phyloP scores from a whole-genome alignment of 345 rosid genomes.

The Tarenaya hassleriana region DNA sequence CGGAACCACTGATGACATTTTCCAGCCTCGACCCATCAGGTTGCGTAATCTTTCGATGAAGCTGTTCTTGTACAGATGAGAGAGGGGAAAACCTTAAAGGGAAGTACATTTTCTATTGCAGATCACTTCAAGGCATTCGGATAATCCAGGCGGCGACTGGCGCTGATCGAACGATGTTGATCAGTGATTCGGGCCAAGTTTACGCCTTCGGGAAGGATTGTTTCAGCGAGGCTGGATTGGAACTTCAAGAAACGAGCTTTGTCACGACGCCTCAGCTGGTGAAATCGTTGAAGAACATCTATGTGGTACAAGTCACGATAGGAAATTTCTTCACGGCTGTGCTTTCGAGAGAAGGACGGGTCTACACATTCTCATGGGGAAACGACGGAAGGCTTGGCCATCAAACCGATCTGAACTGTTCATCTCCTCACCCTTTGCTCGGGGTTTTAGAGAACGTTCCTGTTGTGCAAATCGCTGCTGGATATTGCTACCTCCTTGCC shows the following conservation, averaged over 20 bases:
- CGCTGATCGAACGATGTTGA: slow-evolving; percentile 84
- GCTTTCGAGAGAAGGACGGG: slow-evolving; percentile 87
- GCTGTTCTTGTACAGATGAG: slow-evolving; percentile 21
- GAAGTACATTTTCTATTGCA: slow-evolving; percentile 60
- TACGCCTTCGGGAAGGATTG: slow-evolving; percentile 82
- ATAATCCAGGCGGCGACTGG: slow-evolving; percentile 91
- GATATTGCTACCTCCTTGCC: slow-evolving; percentile 93
- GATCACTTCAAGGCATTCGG: slow-evolving; percentile 86
- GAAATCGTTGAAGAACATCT: slow-evolving; percentile 71
- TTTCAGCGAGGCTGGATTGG: slow-evolving; percentile 60
- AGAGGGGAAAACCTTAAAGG: slow-evolving; percentile 35
- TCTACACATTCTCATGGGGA: slow-evolving; percentile 95
- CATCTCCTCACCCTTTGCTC: slow-evolving; percentile 71
- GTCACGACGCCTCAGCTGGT: slow-evolving; percentile 70
- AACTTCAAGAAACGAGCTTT: slow-evolving; percentile 50
- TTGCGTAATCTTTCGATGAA: slow-evolving; percentile 31
- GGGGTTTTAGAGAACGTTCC: slow-evolving; percentile 87
- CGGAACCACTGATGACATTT: slow-evolving; percentile 77
- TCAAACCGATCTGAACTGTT: slow-evolving; percentile 60
- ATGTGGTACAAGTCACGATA: slow-evolving; percentile 86
- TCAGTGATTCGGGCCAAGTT: slow-evolving; percentile 84
- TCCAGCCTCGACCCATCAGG: slow-evolving; percentile 85
- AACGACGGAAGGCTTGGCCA: slow-evolving; percentile 73
- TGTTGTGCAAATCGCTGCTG: slow-evolving; percentile 88
- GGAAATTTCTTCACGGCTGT: slow-evolving; percentile 92